These are phyloP conservation scores for Wickerhamomyces tratensis DNA, from an alignment of 805 yeast species.

Conservation along the genomic window DNA sequence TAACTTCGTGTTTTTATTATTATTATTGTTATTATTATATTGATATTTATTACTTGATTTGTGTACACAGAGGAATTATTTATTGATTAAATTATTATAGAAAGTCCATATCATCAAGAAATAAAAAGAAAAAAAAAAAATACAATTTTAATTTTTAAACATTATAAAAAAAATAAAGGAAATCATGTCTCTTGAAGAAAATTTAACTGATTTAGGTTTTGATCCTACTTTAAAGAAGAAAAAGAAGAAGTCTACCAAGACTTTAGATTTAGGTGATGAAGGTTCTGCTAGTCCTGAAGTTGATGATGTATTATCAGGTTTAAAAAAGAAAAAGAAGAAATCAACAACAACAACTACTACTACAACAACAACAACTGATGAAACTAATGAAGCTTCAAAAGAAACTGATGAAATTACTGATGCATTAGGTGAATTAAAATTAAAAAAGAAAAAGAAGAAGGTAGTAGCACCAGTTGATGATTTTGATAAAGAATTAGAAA, in stretches of 20 bases:
- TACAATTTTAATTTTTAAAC: not conserved
- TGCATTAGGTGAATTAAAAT: constrained; percentile 58
- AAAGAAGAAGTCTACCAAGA: constrained; percentile 56
- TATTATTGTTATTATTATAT: too few species aligned
- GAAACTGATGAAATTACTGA: constrained; percentile 39
- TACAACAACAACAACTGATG: constrained; percentile 31
- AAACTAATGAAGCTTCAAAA: constrained; percentile 23
- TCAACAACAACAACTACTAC: too few species aligned
- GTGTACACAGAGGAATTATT: too few species aligned
- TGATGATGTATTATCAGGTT: constrained; percentile 65
- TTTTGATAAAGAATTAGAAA: constrained; percentile 81
- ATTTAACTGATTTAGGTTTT: constrained; percentile 38
- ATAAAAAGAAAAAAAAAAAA: not conserved
- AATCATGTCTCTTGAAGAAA: constrained; percentile 15
- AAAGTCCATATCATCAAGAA: not conserved
- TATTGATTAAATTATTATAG: too few species aligned
- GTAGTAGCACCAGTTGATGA: constrained; percentile 55
- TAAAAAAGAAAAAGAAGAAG: constrained; percentile 76
- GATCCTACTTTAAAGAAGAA: constrained; percentile 70
- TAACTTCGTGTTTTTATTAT: too few species aligned
- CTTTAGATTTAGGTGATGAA: constrained; percentile 26
- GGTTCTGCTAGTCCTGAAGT: constrained; percentile 27
- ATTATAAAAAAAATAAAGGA: not conserved
- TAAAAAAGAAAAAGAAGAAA: constrained; percentile 83
- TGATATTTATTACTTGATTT: too few species aligned